These are phyloP conservation scores for Iris pallida DNA, from an alignment of 116 monocot genomes.

Conservation along the genomic window DNA sequence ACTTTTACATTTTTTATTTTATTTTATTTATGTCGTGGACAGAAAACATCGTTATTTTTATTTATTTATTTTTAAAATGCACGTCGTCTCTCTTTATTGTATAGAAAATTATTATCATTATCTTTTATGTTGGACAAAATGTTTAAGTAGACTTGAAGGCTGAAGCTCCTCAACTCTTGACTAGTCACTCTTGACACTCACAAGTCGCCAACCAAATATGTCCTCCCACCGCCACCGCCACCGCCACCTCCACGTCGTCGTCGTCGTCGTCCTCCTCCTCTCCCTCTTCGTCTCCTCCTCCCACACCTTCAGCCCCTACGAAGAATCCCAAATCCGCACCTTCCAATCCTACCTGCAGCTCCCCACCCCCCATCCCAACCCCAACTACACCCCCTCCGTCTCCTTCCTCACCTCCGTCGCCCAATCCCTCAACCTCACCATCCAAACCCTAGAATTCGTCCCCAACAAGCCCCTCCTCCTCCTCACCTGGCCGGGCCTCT, in stretches of 20 bases:
- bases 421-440: slow-evolving; percentile 35
- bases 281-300: neutral
- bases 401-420: slow-evolving; percentile 68
- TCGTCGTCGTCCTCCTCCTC: slow-evolving; percentile 14
- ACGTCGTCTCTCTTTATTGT: too few species aligned
- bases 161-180: too few species aligned
- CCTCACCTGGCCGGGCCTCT: slow-evolving; percentile 54
- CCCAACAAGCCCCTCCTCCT: slow-evolving; percentile 75
- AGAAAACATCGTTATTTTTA: too few species aligned
- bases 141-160: too few species aligned
- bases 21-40: too few species aligned
- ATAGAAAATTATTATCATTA: too few species aligned
- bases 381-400: slow-evolving; percentile 67
- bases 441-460: slow-evolving; percentile 51
- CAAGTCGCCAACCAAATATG: neutral
- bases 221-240: slow-evolving; percentile 1
- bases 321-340: slow-evolving; percentile 35
- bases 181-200: neutral
- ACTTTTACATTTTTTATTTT: too few species aligned
- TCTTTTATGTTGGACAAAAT: too few species aligned
- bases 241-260: slow-evolving; percentile 14
- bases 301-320: slow-evolving; percentile 4
- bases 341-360: slow-evolving; percentile 88
- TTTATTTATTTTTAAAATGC: too few species aligned
- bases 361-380: slow-evolving; percentile 73